phyloP scores from a whole-genome alignment of 1,284 basidiomycete genomes.

The Exsudoporus floridanus region DNA sequence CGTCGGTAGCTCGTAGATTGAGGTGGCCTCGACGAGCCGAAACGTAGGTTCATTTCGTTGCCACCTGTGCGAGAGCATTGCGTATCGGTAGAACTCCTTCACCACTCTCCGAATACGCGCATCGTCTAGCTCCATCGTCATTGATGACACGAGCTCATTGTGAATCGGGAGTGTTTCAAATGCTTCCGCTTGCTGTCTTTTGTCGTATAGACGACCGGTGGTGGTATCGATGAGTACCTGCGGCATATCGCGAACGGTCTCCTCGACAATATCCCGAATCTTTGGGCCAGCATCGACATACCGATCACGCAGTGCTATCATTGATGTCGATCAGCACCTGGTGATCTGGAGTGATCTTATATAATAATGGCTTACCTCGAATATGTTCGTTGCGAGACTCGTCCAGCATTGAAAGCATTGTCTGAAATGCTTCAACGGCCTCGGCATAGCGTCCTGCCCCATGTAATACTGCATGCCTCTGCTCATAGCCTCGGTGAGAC shows the following conservation, averaged over 20 bases:
- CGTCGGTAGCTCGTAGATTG: constrained; percentile 1
- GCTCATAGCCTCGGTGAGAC: too few relatives aligned
- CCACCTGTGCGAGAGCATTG: constrained; percentile 13
- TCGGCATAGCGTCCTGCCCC: background rate
- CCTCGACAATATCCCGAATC: background rate
- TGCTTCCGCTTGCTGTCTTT: background rate
- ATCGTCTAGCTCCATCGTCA: constrained; percentile 7
- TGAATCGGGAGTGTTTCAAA: constrained; percentile 7
- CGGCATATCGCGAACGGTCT: background rate
- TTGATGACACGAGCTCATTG: constrained; percentile 12
- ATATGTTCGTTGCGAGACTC: background rate
- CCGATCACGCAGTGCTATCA: background rate
- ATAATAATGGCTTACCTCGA: background rate
- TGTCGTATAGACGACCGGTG: constrained; percentile 7
- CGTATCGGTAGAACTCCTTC: constrained; percentile 13
- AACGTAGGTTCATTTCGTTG: constrained; percentile 4
- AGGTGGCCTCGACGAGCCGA: constrained; percentile 1
- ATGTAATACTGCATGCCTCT: too few relatives aligned
- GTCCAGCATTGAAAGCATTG: background rate
- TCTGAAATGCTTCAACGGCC: too few relatives aligned
- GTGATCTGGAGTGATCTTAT: too few relatives aligned
- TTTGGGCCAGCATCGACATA: background rate
- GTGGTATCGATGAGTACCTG: constrained; percentile 8
- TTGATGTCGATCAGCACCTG: background rate
- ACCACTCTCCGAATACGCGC: constrained; percentile 9